Evolutionary conservation across 768 basidiomycete species (phyloP).

Genomic region (Jaapia argillacea): DNA sequence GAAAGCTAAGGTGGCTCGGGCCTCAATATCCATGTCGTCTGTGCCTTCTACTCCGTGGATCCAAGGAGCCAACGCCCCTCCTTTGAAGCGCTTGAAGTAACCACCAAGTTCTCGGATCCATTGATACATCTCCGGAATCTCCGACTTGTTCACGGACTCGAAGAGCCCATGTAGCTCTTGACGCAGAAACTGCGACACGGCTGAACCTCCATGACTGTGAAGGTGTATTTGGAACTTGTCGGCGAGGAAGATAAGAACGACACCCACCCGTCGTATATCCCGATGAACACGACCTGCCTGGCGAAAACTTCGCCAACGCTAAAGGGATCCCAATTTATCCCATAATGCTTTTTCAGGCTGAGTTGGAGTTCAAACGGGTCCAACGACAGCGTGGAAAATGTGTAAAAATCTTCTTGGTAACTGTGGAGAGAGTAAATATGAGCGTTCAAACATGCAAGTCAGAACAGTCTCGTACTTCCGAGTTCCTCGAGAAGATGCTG

Average conservation of each 20-base stretch:
- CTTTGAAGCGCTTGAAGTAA: conserved; percentile 84
- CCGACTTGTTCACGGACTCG: conserved; percentile 62
- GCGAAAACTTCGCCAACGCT: conserved; percentile 43
- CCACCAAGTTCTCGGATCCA: conserved; percentile 79
- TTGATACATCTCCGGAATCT: conserved; percentile 64
- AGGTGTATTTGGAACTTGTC: neutral
- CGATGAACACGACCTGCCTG: conserved; percentile 75
- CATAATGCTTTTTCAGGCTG: conserved; percentile 51
- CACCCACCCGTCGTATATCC: conserved; percentile 84
- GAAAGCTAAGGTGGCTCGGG: conserved; percentile 80
- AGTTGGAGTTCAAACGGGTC: conserved; percentile 63
- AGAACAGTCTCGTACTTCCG: conserved; percentile 38
- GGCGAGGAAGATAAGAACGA: neutral
- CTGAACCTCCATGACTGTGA: conserved; percentile 86
- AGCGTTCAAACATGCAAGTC: conserved; percentile 1
- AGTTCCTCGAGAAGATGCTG: conserved; percentile 67
- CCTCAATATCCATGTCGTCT: conserved; percentile 58
- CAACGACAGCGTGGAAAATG: conserved; percentile 66
- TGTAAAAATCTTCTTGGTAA: conserved; percentile 84
- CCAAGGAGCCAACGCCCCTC: conserved; percentile 74
- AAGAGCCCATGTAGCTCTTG: conserved; percentile 82
- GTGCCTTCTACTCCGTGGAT: conserved; percentile 20
- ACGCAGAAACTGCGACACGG: conserved; percentile 76
- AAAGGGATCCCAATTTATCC: conserved; percentile 65
- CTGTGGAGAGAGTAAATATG: conserved; percentile 26